Percentiles rank a stretch among this genome's conserved stretches.
Evolutionary conservation across 352 stramenopile genomes (phyloP).

Genomic region (Halophytophthora batemanensis): DNA sequence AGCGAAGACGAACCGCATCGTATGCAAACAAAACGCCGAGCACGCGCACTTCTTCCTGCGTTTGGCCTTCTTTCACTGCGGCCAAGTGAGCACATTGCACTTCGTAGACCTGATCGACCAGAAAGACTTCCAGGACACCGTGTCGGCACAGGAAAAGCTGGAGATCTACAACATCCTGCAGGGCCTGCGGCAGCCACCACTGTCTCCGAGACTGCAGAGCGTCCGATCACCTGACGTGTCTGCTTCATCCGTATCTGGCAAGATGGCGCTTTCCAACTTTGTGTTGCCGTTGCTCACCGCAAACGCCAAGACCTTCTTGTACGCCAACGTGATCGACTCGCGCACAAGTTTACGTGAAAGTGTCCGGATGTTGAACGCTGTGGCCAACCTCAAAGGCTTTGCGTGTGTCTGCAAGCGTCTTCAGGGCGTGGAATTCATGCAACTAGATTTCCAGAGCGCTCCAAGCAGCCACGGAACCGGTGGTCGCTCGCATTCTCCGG

Average conservation of each 20-base stretch:
- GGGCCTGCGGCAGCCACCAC: slow-evolving; percentile 28
- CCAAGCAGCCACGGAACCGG: slow-evolving; percentile 18
- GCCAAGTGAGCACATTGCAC: slow-evolving; percentile 67
- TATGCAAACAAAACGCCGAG: slow-evolving; percentile 60
- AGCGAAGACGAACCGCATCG: slow-evolving; percentile 72
- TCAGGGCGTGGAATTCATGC: slow-evolving; percentile 37
- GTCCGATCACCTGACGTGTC: slow-evolving; percentile 1
- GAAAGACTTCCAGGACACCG: slow-evolving; percentile 50
- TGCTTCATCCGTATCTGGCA: background rate
- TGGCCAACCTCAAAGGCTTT: slow-evolving; percentile 57
- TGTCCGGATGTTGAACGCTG: slow-evolving; percentile 59
- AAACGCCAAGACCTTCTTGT: slow-evolving; percentile 63
- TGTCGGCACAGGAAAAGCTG: slow-evolving; percentile 45
- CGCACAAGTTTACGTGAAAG: slow-evolving; percentile 58
- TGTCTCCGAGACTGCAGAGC: slow-evolving; percentile 10
- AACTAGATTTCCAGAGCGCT: slow-evolving; percentile 46
- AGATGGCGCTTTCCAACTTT: slow-evolving; percentile 59
- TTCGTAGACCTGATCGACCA: slow-evolving; percentile 62
- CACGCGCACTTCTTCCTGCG: slow-evolving; percentile 70
- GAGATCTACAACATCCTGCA: slow-evolving; percentile 63
- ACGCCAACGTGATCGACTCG: slow-evolving; percentile 69
- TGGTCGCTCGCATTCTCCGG: no score
- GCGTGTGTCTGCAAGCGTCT: slow-evolving; percentile 54
- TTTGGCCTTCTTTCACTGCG: slow-evolving; percentile 53
- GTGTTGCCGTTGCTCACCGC: slow-evolving; percentile 52